phyloP scores from a whole-genome alignment of 164 flowering plant genomes.

The grape (Vitis vinifera) region ASM3070453v1 NC_081812.1:18401001-18401500 shows the following conservation, averaged over 20 bases:
- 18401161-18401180: slow-evolving; percentile 48
- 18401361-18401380: slow-evolving; percentile 50
- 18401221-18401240: slow-evolving; percentile 53
- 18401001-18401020: too few relatives aligned
- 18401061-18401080: slow-evolving; percentile 22
- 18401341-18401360: slow-evolving; percentile 44
- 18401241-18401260: slow-evolving; percentile 53
- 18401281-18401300: slow-evolving; percentile 52
- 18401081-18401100: slow-evolving; percentile 39
- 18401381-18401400: slow-evolving; percentile 49
- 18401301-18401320: slow-evolving; percentile 46
- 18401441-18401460: slow-evolving; percentile 47
- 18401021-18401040: too few relatives aligned
- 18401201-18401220: slow-evolving; percentile 58
- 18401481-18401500: slow-evolving; percentile 47
- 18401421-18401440: slow-evolving; percentile 64
- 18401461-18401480: slow-evolving; percentile 50
- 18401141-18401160: slow-evolving; percentile 55
- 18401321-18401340: slow-evolving; percentile 45
- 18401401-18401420: slow-evolving; percentile 57
- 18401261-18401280: slow-evolving; percentile 48
- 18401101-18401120: slow-evolving; percentile 55
- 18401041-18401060: slow-evolving; percentile 7
- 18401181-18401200: slow-evolving; percentile 59
- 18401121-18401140: slow-evolving; percentile 53